Evolutionary conservation across 2,329 filamentous ascomycete genomes (phyloP).

Genomic region (Sphaerulina populicola): DNA sequence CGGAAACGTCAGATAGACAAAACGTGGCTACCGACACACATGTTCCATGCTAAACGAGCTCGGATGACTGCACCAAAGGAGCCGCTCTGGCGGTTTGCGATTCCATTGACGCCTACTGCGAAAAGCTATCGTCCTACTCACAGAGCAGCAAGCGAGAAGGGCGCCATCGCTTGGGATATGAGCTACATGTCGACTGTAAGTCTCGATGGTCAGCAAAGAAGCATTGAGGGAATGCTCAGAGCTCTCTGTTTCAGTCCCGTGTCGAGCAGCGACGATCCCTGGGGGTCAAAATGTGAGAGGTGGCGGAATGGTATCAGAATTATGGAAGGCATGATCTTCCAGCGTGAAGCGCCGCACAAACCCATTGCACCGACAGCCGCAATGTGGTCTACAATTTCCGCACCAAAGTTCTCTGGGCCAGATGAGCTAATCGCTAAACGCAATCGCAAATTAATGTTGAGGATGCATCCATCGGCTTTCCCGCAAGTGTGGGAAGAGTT

Average conservation of each 20-base stretch:
- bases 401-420: constrained; percentile 19
- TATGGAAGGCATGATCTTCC: constrained; percentile 52
- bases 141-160: constrained; percentile 64
- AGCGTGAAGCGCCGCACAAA: constrained; percentile 45
- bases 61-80: constrained; percentile 72
- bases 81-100: constrained; percentile 81
- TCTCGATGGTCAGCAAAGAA: constrained; percentile 57
- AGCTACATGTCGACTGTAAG: constrained; percentile 88
- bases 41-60: constrained; percentile 88
- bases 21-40: constrained; percentile 88
- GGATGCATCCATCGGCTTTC: constrained; percentile 77
- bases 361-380: constrained; percentile 64
- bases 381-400: constrained; percentile 57
- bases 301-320: constrained; percentile 59
- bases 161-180: constrained; percentile 82
- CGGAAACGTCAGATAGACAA: constrained; percentile 79
- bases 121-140: constrained; percentile 87
- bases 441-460: constrained; percentile 55
- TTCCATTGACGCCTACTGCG: constrained; percentile 76
- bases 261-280: constrained; percentile 36
- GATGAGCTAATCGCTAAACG: constrained; percentile 30
- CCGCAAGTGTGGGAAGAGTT: constrained; percentile 59
- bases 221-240: constrained; percentile 58
- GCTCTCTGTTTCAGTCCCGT: constrained; percentile 51
- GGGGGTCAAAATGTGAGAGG: constrained; percentile 56